These are phyloP conservation scores for Xylariaceae sp. DNA, from an alignment of 2,329 filamentous ascomycete species.

Conservation along the genomic window DNA sequence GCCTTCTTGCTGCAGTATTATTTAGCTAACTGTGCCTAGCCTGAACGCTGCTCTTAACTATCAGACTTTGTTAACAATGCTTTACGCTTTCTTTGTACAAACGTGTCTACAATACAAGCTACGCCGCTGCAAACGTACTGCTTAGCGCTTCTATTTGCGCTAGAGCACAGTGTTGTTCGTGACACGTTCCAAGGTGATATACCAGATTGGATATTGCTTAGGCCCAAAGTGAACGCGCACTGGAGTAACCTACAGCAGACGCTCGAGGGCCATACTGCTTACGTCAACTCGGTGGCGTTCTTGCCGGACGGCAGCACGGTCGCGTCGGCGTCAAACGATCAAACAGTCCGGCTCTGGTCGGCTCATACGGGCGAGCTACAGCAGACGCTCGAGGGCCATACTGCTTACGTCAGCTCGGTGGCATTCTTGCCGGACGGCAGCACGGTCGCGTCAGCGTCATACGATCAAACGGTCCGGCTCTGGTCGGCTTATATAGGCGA, in stretches of 20 bases:
- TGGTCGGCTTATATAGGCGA: neutral
- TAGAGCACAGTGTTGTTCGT: conserved; percentile 23
- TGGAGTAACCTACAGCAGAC: neutral
- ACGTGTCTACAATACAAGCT: conserved; percentile 22
- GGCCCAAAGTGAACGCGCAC: neutral
- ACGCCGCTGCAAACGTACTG: conserved; percentile 32
- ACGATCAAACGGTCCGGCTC: neutral
- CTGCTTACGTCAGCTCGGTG: neutral
- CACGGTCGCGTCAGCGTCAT: neutral
- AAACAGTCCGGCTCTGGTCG: neutral
- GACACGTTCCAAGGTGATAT: neutral
- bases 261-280: neutral
- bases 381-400: neutral
- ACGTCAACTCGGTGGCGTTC: neutral
- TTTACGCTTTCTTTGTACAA: conserved; percentile 23
- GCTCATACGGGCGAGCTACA: neutral
- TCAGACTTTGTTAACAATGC: conserved; percentile 22
- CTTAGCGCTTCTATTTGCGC: conserved; percentile 30
- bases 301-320: neutral
- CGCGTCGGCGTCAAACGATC: neutral
- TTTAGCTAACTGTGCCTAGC: conserved; percentile 5
- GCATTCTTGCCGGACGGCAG: neutral
- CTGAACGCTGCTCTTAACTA: conserved; percentile 1
- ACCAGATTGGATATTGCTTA: neutral
- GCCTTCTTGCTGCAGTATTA: neutral